Base-by-base conservation (phyloP, 768 basidiomycete genomes). In the Lactarius sp. region DNA sequence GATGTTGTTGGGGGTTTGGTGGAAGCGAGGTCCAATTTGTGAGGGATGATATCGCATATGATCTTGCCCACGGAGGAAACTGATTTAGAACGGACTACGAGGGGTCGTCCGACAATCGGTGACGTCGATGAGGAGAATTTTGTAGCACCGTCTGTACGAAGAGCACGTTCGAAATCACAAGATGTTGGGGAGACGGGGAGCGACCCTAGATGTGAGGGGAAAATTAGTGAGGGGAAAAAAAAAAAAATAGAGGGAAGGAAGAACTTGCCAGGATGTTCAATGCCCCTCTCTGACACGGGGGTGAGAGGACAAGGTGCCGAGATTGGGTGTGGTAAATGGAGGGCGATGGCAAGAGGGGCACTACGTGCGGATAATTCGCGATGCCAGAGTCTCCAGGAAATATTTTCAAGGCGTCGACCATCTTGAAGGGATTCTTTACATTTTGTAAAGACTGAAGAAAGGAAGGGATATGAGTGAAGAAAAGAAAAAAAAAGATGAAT, bases 321-420 rank as follows among this genome's bases (percentile, higher is more conserved):
- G 12, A 36, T 39, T 39, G 42, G 20, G 6, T 44, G 68, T 65
- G 69, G 69, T 14, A 70, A 67, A n/a, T 71, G 71, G 0, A 70
- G 70, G 27, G 74, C 72, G 46, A 71, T 64, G 1, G 73, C 71
- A 13, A 68, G 72, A 33, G 60, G 33, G n/a, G 70, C 13, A 39
- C 75, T 76, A 34, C 75, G 66, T 36, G 76, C 72, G 56, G 79
- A 72, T 70, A 88, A 77, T 65, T 88, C 83, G 66, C 85, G 81
- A 71, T 88, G 83, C 87, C 90, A 90, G 8, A 94, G 76, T 57
- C 92, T 78, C 92, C 92, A 95, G 3, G 88, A 85, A 59, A 94
- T 86, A 70, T 95, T 93, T 75, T 94, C 92, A 34, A 94, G 80
- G 34, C 92, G 76, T 6, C 78, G 80, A n/a, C 93, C 93, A 69